phyloP scores from a whole-genome alignment of 2,329 filamentous ascomycete genomes.

The Claviceps quebecensis region DNA sequence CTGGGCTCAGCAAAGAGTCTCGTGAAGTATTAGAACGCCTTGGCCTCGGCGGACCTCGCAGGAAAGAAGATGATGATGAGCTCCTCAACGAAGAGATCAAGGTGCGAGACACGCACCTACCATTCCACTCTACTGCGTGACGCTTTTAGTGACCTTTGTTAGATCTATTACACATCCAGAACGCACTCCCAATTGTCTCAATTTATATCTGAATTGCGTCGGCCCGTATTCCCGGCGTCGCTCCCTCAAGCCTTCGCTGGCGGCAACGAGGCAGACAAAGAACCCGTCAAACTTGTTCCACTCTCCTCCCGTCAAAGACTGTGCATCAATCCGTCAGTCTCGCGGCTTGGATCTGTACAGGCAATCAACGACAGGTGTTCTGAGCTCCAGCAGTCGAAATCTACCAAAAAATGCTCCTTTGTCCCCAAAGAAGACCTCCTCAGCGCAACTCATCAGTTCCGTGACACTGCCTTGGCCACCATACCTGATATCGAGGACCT shows the following conservation, averaged over 20 bases:
- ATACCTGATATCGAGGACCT: conserved; percentile 92
- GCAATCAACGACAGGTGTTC: conserved; percentile 90
- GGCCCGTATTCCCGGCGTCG: conserved; percentile 64
- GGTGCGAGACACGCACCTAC: conserved; percentile 21
- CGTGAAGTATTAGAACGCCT: conserved; percentile 57
- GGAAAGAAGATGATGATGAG: conserved; percentile 25
- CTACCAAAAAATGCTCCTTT: conserved; percentile 52
- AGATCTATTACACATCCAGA: conserved; percentile 82
- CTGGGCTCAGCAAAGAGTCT: conserved; percentile 59
- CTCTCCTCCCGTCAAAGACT: conserved; percentile 75
- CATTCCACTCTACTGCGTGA: conserved; percentile 6
- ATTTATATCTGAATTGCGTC: conserved; percentile 68
- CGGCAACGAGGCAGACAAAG: conserved; percentile 13
- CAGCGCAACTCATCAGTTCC: conserved; percentile 60
- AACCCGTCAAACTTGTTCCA: conserved; percentile 60
- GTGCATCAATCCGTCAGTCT: conserved; percentile 80
- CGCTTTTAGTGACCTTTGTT: conserved; percentile 17
- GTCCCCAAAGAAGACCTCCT: conserved; percentile 67
- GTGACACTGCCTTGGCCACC: conserved; percentile 69
- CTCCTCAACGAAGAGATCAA: conserved; percentile 54
- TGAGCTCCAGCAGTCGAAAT: conserved; percentile 65
- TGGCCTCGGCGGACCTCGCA: conserved; percentile 27
- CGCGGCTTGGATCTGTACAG: conserved; percentile 52
- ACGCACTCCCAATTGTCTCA: conserved; percentile 88
- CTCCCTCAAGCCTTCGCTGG: conserved; percentile 33